These are phyloP conservation scores for Chalciporus chontae DNA, from an alignment of 768 basidiomycete species.

Conservation along the genomic window DNA sequence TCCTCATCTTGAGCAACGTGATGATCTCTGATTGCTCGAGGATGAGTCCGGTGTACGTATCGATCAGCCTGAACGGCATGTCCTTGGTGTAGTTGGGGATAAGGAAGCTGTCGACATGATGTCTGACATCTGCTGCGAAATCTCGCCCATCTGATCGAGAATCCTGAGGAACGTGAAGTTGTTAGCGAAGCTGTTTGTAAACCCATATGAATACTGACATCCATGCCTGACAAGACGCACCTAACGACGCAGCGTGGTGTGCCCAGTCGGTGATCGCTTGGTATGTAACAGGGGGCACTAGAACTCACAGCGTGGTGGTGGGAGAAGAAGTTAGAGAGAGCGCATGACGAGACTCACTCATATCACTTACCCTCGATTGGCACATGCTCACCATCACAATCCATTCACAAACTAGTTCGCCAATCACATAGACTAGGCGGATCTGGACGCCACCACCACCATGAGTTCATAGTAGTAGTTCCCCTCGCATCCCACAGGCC, in stretches of 20 bases:
- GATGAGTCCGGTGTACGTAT: slow-evolving; percentile 26
- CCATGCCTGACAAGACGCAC: too few relatives aligned
- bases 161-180: not conserved
- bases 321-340: not conserved
- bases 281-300: not conserved
- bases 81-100: slow-evolving; percentile 11
- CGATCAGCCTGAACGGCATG: slow-evolving; percentile 24
- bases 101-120: slow-evolving; percentile 13
- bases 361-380: not conserved
- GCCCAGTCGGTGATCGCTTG: not conserved
- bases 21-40: slow-evolving; percentile 15
- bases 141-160: slow-evolving; percentile 1
- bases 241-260: too few relatives aligned
- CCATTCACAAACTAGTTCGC: not conserved
- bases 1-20: slow-evolving; percentile 13
- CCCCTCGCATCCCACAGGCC: not conserved
- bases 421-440: not conserved
- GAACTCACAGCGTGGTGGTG: not conserved
- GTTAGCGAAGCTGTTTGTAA: too few relatives aligned
- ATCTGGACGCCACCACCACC: not conserved
- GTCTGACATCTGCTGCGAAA: slow-evolving; percentile 12
- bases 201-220: too few relatives aligned
- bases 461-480: not conserved
- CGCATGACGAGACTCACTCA: not conserved
- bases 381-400: not conserved